phyloP scores from a whole-genome alignment of 2,329 filamentous ascomycete genomes.

The Myriosclerotinia duriaeana region DNA sequence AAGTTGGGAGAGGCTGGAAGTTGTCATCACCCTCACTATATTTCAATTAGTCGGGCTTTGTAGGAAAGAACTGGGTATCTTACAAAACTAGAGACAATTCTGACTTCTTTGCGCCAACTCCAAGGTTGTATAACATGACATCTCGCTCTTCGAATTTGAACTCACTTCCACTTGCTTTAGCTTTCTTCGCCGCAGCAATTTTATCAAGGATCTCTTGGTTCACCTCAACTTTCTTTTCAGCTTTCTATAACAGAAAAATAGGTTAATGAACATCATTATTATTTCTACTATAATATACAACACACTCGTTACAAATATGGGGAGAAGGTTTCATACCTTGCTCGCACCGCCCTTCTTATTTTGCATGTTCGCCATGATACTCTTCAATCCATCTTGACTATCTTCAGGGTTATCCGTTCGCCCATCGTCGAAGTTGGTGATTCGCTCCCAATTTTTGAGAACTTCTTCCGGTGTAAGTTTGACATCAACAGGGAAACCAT shows the following conservation, averaged over 20 bases:
- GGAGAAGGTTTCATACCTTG: constrained; percentile 55
- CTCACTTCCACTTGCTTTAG: constrained; percentile 69
- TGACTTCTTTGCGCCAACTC: constrained; percentile 84
- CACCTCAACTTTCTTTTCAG: constrained; percentile 40
- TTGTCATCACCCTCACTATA: constrained; percentile 75
- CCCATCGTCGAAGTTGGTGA: constrained; percentile 83
- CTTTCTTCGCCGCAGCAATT: constrained; percentile 74
- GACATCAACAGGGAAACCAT: constrained; percentile 87
- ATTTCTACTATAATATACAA: constrained; percentile 35
- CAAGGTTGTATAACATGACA: constrained; percentile 92
- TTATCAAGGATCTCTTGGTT: constrained; percentile 68
- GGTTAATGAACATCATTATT: constrained; percentile 36
- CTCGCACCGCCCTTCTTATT: constrained; percentile 62
- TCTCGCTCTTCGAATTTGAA: constrained; percentile 86
- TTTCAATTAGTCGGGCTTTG: constrained; percentile 7
- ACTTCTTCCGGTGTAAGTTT: constrained; percentile 83
- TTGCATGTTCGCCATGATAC: constrained; percentile 78
- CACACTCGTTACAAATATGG: background rate
- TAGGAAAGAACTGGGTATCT: constrained; percentile 31
- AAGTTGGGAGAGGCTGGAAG: constrained; percentile 94
- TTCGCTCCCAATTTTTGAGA: constrained; percentile 69
- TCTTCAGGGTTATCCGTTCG: constrained; percentile 84
- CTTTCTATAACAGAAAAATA: constrained; percentile 34
- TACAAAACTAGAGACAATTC: constrained; percentile 83
- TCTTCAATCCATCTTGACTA: constrained; percentile 72